Percentiles rank a stretch among this genome's conserved stretches.
Conservation (phyloP, 805 yeast genomes). For the Wickerhamia fluorescens region DNA sequence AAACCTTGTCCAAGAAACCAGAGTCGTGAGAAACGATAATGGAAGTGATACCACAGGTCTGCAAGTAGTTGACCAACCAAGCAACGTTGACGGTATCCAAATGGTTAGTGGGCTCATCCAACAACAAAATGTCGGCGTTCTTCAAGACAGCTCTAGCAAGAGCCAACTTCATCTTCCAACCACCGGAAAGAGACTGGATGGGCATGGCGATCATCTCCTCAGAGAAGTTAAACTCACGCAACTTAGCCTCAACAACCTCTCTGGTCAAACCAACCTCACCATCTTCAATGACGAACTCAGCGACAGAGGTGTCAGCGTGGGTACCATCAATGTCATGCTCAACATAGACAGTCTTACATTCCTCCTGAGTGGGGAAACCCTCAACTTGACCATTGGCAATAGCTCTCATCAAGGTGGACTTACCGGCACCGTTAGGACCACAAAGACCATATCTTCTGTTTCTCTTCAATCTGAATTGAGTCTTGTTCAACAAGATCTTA, state of each 20-base stretch:
- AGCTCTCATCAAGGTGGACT: slow-evolving; percentile 79
- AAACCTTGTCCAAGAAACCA: slow-evolving; percentile 96
- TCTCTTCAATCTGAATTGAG: slow-evolving; percentile 97
- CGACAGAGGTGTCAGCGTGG: slow-evolving; percentile 91
- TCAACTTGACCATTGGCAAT: slow-evolving; percentile 98
- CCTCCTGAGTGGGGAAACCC: slow-evolving; percentile 99
- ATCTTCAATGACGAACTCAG: slow-evolving; percentile 83
- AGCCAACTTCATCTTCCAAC: slow-evolving; percentile 99
- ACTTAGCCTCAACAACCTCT: slow-evolving; percentile 66
- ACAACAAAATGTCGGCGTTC: slow-evolving; percentile 94
- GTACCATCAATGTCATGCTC: slow-evolving; percentile 99
- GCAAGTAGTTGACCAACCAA: slow-evolving; percentile 99
- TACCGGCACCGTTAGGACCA: slow-evolving; percentile 53
- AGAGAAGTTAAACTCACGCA: slow-evolving; percentile 87
- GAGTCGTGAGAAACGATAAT: slow-evolving; percentile 99
- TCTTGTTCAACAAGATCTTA: slow-evolving; percentile 98
- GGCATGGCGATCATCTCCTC: slow-evolving; percentile 93
- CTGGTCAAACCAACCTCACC: slow-evolving; percentile 66
- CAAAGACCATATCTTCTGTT: slow-evolving; percentile 98
- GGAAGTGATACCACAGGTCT: slow-evolving; percentile 97
- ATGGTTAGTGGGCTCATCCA: slow-evolving; percentile 99
- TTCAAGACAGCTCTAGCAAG: slow-evolving; percentile 98
- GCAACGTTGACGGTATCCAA: slow-evolving; percentile 99
- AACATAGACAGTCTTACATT: slow-evolving; percentile 98
- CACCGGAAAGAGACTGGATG: slow-evolving; percentile 96